A percentile compares a stretch with the other conserved stretches of the same genome.
These are phyloP conservation scores for Penicillium sp. DNA, from an alignment of 2,329 filamentous ascomycete genomes.

Conservation along the genomic window DNA sequence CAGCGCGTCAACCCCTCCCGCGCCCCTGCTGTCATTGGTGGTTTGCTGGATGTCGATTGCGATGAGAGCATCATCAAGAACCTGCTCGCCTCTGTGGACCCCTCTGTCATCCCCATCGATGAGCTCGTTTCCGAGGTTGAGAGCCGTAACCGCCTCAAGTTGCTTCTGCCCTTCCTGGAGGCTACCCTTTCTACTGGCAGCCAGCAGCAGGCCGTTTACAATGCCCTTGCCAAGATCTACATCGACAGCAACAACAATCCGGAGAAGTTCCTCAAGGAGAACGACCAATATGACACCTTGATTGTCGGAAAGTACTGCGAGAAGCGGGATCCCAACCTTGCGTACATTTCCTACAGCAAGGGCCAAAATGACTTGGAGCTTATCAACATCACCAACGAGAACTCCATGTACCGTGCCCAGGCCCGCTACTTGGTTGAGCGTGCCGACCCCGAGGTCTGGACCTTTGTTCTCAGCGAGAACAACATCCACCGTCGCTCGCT, in stretches of 20 bases:
- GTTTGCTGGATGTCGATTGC: conserved; percentile 92
- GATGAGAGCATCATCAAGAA: conserved; percentile 96
- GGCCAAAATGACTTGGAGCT: conserved; percentile 96
- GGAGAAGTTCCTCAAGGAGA: conserved; percentile 95
- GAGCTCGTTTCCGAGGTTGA: conserved; percentile 95
- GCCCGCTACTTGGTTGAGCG: conserved; percentile 91
- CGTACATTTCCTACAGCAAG: conserved; percentile 92
- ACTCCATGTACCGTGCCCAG: conserved; percentile 99
- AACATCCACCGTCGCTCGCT: conserved; percentile 93
- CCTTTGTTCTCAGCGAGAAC: conserved; percentile 90
- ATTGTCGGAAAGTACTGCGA: conserved; percentile 96
- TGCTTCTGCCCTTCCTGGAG: conserved; percentile 94
- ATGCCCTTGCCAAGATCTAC: conserved; percentile 98
- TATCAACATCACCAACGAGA: conserved; percentile 97
- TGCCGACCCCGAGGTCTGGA: conserved; percentile 87
- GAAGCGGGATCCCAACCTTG: conserved; percentile 94
- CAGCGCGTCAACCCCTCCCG: conserved; percentile 92
- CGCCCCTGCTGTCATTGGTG: conserved; percentile 90
- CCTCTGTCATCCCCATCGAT: conserved; percentile 85
- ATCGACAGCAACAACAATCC: conserved; percentile 99
- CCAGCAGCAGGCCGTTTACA: conserved; percentile 94
- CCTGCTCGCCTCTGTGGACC: conserved; percentile 79
- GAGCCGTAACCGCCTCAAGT: conserved; percentile 89
- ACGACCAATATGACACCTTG: conserved; percentile 92
- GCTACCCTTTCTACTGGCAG: conserved; percentile 85